Conservation (phyloP, 169 alveolate genomes). For the Toxoplasma gondii region DNA sequence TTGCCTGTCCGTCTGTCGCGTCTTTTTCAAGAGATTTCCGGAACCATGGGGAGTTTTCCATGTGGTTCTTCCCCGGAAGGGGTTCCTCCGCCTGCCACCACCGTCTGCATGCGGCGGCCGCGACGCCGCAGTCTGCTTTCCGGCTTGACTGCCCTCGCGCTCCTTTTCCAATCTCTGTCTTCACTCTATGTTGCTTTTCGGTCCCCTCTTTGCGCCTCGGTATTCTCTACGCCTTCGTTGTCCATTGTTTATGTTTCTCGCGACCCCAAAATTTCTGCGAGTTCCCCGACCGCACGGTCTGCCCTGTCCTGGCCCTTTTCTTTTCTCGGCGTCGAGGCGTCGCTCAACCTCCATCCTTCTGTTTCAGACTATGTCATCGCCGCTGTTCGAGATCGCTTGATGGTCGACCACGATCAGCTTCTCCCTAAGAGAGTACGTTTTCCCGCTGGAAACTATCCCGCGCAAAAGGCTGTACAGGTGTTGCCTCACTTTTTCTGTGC, state of each 20-base stretch:
- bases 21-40: too few relatives aligned
- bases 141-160: background rate
- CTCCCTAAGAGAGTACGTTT: background rate
- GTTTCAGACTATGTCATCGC: constrained; percentile 3
- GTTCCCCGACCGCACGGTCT: too few relatives aligned
- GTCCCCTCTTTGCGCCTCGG: background rate
- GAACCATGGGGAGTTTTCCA: too few relatives aligned
- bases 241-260: too few relatives aligned
- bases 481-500: too few relatives aligned
- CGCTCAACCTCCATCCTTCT: background rate
- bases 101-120: too few relatives aligned
- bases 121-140: background rate
- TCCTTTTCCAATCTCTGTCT: background rate
- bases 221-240: background rate
- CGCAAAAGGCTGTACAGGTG: too few relatives aligned
- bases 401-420: background rate
- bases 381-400: background rate
- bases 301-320: background rate
- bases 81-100: too few relatives aligned
- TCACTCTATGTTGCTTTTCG: background rate
- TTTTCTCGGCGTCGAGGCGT: background rate
- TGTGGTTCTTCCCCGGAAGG: too few relatives aligned
- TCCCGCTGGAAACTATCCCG: background rate
- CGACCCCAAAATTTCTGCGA: too few relatives aligned
- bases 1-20: too few relatives aligned